Percentiles rank a stretch among this genome's conserved stretches.
phyloP scores from a whole-genome alignment of 495 filamentous ascomycete species.

The Penicillium chermesinum region DNA sequence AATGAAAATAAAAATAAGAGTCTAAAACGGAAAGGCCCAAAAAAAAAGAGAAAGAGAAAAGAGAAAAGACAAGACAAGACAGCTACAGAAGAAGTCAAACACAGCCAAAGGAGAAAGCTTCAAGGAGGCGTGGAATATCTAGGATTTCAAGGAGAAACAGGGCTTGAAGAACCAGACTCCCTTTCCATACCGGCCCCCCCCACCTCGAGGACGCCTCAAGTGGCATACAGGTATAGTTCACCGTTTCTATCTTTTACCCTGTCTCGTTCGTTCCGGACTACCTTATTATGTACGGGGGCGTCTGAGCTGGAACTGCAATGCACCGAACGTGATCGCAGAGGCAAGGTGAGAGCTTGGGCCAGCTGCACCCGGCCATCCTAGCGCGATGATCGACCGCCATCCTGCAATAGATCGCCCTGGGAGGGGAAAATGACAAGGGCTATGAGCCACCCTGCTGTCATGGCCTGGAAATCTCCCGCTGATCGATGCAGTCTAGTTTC shows the following conservation, averaged over 20 bases:
- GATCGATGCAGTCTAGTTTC: constrained; percentile 41
- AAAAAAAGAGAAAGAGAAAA: not conserved
- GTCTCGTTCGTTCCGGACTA: constrained; percentile 28
- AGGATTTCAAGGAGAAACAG: no score
- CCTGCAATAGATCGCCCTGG: constrained; percentile 41
- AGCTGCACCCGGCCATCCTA: constrained; percentile 28
- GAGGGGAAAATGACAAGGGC: constrained; percentile 36
- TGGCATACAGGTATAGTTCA: constrained; percentile 26
- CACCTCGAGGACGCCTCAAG: constrained; percentile 3
- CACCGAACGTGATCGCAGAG: constrained; percentile 17
- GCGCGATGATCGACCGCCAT: constrained; percentile 43
- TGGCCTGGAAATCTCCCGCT: constrained; percentile 39
- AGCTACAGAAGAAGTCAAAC: not conserved
- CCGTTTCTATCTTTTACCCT: constrained; percentile 15
- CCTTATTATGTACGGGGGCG: not conserved
- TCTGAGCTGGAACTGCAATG: not conserved
- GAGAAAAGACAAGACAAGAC: not conserved
- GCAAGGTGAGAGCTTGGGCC: not conserved
- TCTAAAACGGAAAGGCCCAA: no score
- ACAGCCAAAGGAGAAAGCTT: not conserved
- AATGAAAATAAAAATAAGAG: no score
- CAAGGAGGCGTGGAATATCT: no score
- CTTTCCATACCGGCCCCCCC: no score
- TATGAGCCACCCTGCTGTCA: constrained; percentile 43
- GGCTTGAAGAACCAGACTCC: no score